Base-by-base conservation (phyloP, 306 rosid species). In the Crataegus laevigata region DNA sequence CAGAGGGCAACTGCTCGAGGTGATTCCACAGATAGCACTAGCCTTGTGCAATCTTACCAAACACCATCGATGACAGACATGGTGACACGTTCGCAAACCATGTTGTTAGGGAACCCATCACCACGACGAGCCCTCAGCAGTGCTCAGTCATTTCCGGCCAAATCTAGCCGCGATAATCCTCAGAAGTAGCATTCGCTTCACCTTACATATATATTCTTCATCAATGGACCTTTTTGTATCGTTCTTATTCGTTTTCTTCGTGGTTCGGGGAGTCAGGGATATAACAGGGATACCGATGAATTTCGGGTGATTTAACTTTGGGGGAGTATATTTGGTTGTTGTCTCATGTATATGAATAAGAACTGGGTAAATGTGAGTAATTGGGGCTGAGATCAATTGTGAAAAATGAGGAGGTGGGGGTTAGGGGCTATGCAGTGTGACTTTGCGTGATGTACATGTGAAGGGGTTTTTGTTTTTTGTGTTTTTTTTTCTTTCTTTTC, bases 1-100 rank as follows among this genome's bases (percentile, higher is more conserved):
- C 97, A 94, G 80, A 84, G 99, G 79, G 99, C 99, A 75, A 92
- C 97, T 11, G 91, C 97, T 10, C 58, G 99, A 75, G 97, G 99
- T 69, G 96, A 94, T 83, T 92, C 93, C n/a, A 87, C 91, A 7
- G 87, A 86, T 26, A 87, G 85, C 74, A 91, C 86, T 74, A 91
- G 89, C 82, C 78, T 82, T 25, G 78, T 94, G 72, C 90, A 79
- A 72, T 79, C 93, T 71, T 94, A 92, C 77, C 93, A 91, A 85
- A 94, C 99, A 4, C 91, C 93, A 55, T 84, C 96, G 1, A 92
- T 92, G 97, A 83, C 76, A 11, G 93, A 90, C 89, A 94, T 94
- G 99, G 93, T 94, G 64, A 65, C 81, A 4, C 91, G 89, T 74
- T 94, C 99, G 7, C 96, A 90, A 55, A 90, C 91, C 69, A 74